Base-by-base conservation (phyloP, 140 eudicot genomes). In the Senecio squalidus region DNA sequence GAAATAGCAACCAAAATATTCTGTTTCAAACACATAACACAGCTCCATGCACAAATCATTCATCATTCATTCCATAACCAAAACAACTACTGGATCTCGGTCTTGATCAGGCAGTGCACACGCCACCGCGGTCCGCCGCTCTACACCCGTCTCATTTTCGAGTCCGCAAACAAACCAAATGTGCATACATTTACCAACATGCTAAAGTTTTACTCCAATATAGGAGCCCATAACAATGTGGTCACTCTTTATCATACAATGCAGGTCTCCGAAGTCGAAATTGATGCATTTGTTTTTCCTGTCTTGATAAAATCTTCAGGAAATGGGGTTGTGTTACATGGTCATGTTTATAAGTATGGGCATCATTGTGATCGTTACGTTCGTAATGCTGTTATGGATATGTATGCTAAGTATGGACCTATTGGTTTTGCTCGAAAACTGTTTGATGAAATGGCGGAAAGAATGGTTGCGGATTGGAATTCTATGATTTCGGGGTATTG, bases 401-500 rank as follows among this genome's bases (percentile, higher is more conserved):
- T 60, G 67, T 84, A 89, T 38, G 86, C 76, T 16, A 89, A 80
- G 26, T 62, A 68, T 48, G 92, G 95, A 4, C 85, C 76, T 6
- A 9, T 84, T 33, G 76, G 60, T 34, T 55, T 47, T 62, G 95
- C 92, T 1, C 82, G 92, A 0, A 22, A 67, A 26, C 0, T 84
- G 92, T 88, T 84, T 28, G 96, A 88, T 76, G 91, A 82, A 71
- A 82, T 82, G 78, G 3, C 68, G 61, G 91, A 82, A 0, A 82
- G 80, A 49, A 64, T 34, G 64, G 65, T 80, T 31, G 77, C 80
- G 4, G 91, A 86, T 74, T 86, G 91, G 87, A 86, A 82, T 33
- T 66, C 62, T 15, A 82, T 86, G 78, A 79, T 86, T 64, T 86
- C 88, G 18, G 89, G 84, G 58, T 86, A 79, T 66, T 86, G 88